Conservation (phyloP, 1,284 basidiomycete species). For the Takashimella koratensis region DNA sequence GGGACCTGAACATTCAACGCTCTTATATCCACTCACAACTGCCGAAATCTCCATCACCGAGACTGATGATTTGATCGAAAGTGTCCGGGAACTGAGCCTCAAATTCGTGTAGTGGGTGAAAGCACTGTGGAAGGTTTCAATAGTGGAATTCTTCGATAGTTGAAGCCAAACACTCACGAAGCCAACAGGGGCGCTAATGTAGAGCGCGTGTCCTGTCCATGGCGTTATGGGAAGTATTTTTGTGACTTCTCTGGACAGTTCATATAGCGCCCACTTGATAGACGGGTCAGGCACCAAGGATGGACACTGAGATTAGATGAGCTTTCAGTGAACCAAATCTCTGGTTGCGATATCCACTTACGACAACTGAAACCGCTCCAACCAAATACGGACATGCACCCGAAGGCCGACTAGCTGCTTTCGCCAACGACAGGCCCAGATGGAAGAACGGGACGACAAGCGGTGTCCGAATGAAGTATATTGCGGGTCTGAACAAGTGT, state of each 20-base stretch:
- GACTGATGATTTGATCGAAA: conserved; percentile 5
- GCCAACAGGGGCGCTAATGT: background rate
- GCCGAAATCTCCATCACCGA: conserved; percentile 30
- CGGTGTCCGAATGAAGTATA: background rate
- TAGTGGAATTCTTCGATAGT: too few relatives aligned
- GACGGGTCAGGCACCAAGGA: background rate
- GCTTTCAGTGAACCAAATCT: background rate
- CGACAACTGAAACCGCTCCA: background rate
- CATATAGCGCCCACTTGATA: background rate
- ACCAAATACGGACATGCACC: background rate
- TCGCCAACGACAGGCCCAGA: conserved; percentile 21
- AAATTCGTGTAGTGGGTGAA: background rate
- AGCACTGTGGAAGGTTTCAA: background rate
- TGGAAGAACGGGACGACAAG: conserved; percentile 11
- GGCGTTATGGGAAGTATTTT: background rate
- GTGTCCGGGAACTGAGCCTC: background rate
- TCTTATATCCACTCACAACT: conserved; percentile 14
- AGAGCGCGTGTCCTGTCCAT: background rate
- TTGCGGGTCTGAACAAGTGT: background rate
- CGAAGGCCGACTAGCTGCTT: conserved; percentile 1
- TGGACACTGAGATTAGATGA: background rate
- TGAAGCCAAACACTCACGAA: background rate
- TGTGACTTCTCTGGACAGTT: background rate
- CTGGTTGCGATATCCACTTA: background rate
- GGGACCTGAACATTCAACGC: background rate